A percentile compares a stretch with the other conserved stretches of the same genome.
Conservation (phyloP, 2,329 filamentous ascomycete species). For the Colletotrichum sp. region DNA sequence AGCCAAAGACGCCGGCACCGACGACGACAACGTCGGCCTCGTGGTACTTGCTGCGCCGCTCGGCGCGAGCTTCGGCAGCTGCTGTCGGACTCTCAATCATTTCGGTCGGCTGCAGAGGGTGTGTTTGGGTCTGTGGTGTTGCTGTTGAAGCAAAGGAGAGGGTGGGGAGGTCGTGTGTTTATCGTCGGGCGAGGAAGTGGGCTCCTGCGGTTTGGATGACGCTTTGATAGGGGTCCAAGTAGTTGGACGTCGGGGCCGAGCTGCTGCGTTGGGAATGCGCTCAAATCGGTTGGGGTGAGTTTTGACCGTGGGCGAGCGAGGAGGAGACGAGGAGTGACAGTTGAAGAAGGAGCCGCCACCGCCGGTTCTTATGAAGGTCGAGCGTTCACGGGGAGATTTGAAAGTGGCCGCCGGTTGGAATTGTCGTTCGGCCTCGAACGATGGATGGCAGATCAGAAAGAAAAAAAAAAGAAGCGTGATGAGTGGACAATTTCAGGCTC, state of each 20-base stretch:
- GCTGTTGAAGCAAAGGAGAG: conserved; percentile 4
- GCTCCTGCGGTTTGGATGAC: neutral
- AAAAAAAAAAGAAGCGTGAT: conserved; percentile 10
- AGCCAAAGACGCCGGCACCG: conserved; percentile 89
- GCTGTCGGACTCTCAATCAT: conserved; percentile 38
- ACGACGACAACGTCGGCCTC: conserved; percentile 88
- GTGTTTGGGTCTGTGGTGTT: neutral
- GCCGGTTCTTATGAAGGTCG: neutral
- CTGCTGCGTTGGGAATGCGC: conserved; percentile 7
- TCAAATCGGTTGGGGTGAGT: neutral
- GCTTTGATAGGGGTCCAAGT: neutral
- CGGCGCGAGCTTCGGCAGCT: conserved; percentile 43
- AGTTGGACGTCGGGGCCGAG: neutral
- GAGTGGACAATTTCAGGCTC: conserved; percentile 4
- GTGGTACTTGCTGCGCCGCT: conserved; percentile 59
- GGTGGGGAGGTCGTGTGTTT: neutral
- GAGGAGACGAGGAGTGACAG: neutral
- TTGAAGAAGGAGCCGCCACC: neutral
- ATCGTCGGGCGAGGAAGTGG: neutral
- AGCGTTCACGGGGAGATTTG: neutral
- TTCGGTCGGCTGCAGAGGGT: neutral
- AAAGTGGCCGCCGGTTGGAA: neutral
- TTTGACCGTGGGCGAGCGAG: neutral
- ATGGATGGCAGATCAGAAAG: conserved; percentile 5
- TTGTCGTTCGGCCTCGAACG: conserved; percentile 15